phyloP scores from a whole-genome alignment of 306 rosid genomes.

The Pyrus pyrifolia region DNA sequence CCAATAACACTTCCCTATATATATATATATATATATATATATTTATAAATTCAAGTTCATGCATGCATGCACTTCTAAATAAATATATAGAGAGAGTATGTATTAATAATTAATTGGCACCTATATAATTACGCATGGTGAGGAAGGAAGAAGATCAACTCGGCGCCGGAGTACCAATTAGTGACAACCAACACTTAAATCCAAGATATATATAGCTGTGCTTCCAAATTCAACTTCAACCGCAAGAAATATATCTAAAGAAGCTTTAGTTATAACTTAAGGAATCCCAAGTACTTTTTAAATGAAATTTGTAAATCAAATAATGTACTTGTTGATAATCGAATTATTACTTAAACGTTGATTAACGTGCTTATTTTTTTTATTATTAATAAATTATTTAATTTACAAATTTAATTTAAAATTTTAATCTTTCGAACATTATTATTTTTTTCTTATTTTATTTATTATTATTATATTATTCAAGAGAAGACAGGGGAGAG shows the following conservation, averaged over 20 bases:
- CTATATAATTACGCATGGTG: background rate
- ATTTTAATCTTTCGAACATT: background rate
- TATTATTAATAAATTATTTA: too few species aligned
- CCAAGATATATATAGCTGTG: background rate
- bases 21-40: too few species aligned
- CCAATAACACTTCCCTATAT: too few species aligned
- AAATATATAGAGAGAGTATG: background rate
- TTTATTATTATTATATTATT: background rate
- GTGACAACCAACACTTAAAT: background rate
- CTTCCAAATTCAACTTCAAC: background rate
- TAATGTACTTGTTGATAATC: too few species aligned
- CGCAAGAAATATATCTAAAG: background rate
- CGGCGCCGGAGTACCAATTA: background rate
- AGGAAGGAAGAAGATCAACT: background rate
- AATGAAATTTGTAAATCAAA: too few species aligned
- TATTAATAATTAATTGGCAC: background rate
- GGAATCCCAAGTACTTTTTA: too few species aligned
- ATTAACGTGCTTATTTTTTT: too few species aligned
- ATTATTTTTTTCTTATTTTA: background rate
- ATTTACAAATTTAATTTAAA: too few species aligned
- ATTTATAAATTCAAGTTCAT: background rate
- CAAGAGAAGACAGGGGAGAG: background rate
- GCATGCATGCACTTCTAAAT: background rate
- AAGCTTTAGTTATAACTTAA: background rate
- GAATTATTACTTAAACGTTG: too few species aligned